phyloP scores from a whole-genome alignment of 1,284 basidiomycete genomes.

The Grifola frondosa region DNA sequence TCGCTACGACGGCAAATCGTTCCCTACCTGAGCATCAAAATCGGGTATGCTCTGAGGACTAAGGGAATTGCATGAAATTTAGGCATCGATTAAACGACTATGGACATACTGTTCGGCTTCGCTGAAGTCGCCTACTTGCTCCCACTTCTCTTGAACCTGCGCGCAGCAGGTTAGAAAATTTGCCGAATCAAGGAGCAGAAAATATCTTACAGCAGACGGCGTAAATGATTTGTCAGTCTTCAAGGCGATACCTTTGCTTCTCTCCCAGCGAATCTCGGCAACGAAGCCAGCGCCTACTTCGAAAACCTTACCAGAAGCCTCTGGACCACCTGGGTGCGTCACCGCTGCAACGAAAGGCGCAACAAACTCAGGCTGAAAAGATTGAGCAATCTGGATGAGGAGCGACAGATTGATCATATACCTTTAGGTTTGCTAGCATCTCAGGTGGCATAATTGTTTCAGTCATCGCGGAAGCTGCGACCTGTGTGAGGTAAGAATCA shows the following conservation, averaged over 20 bases:
- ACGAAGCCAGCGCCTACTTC: slow-evolving; percentile 95
- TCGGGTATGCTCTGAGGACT: slow-evolving; percentile 75
- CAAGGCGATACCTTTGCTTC: slow-evolving; percentile 86
- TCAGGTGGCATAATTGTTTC: slow-evolving; percentile 97
- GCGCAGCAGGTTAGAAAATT: not conserved
- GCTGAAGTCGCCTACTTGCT: slow-evolving; percentile 80
- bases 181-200: not conserved
- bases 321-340: slow-evolving; percentile 76
- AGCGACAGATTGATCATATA: slow-evolving; percentile 29
- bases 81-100: not conserved
- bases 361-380: slow-evolving; percentile 80
- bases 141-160: slow-evolving; percentile 81
- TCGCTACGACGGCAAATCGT: too few species aligned
- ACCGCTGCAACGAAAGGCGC: slow-evolving; percentile 88
- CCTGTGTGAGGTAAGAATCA: slow-evolving; percentile 45
- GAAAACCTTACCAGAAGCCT: slow-evolving; percentile 86
- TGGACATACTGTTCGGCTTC: slow-evolving; percentile 67
- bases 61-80: slow-evolving; percentile 9
- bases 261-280: slow-evolving; percentile 93
- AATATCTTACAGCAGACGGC: slow-evolving; percentile 77
- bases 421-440: slow-evolving; percentile 88
- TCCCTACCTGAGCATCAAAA: slow-evolving; percentile 60
- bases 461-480: slow-evolving; percentile 93
- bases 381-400: not conserved
- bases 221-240: slow-evolving; percentile 92